Base-by-base conservation (phyloP, 2,329 filamentous ascomycete genomes). In the Periconia digitata region DNA sequence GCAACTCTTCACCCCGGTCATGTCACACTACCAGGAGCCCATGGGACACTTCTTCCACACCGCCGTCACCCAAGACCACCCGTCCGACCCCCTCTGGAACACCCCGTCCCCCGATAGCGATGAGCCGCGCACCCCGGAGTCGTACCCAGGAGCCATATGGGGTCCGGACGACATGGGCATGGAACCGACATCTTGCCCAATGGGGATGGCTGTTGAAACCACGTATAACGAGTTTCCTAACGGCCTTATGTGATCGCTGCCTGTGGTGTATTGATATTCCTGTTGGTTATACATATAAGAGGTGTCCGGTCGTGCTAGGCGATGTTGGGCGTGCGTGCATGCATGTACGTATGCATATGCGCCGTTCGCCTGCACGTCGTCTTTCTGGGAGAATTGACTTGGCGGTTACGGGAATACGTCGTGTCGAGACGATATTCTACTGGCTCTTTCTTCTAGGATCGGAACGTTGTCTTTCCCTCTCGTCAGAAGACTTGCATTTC, bases 91-190 rank as follows among this genome's bases (percentile, higher is more conserved):
- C 1, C 22, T 40, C 20, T 22, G 67, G 15, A 66, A 67, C 48
- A 49, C 54, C 2, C 49, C 55, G 13, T 58, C 53, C 13, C 61
- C 63, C 1, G 59, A 58, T 0, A 42, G 43, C 6, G 59, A 62
- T 24, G 59, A 58, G 49, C 63, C 61, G 13, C 41, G 51, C 15
- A 65, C 63, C 16, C 63, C 63, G 2, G 37, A 40, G 8, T 50
- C 49, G 20, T 45, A 43, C 12, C 8, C 10, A 3, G 24, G 10
- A 5, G 43, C 42, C 2, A 35, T 39, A 8, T 60, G 59, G 56
- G 38, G 40, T 6, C n/a, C 27, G 4, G 57, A 59, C 18, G 53
- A 60, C 34, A 22, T 54, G 6, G 10, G 12, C 16, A 3, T 43
- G 15, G 40, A 21, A 20, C n/a, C n/a, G 8, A 20, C 36, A 38